Base-by-base conservation (phyloP, 352 stramenopile species). In the Globisporangium middletonii region DNA sequence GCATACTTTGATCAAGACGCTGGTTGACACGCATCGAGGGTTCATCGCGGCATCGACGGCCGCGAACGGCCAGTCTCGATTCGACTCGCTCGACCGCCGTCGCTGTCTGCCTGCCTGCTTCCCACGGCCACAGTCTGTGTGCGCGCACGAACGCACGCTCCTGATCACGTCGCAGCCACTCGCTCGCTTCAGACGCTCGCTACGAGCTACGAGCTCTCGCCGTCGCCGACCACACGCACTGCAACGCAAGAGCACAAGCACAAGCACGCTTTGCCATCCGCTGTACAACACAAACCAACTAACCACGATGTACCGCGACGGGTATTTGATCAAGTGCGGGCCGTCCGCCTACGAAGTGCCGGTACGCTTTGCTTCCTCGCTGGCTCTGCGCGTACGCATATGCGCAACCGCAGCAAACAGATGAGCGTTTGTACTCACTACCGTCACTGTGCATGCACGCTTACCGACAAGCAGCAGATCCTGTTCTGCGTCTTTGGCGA, bases 401-500 rank as follows among this genome's bases (percentile, higher is more conserved):
- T 38, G 33, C 12, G 33, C 33, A 23, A 23, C 23, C 23, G 23
- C 23, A 23, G 23, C 23, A 23, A 23, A 23, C 23, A 23, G 23
- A 26, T 48, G 43, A 23, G 47, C 37, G 11, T 12, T 8, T 52
- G n/a, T 44, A 18, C n/a, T 30, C 38, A 42, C 19, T 43, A 28
- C 11, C 50, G 18, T 19, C 54, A 41, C 9, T 41, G 5, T 28
- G 37, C 53, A 6, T 7, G 23, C n/a, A 41, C 28, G 13, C 38
- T 44, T 18, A 15, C 16, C 12, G 11, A 23, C 48, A 0, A 38
- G 12, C 47, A 90, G 80, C 69, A 76, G 60, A 41, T 90, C 49
- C 54, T 86, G 28, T 92, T 88, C 53, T 89, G 79, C 50, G 82
- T 92, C 28, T 92, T 92, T 62, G 78, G 80, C 37, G 75, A 92